A percentile compares a stretch with the other conserved stretches of the same genome.
Evolutionary conservation across 169 alveolate species (phyloP).

Genomic region (Theileria equi): DNA sequence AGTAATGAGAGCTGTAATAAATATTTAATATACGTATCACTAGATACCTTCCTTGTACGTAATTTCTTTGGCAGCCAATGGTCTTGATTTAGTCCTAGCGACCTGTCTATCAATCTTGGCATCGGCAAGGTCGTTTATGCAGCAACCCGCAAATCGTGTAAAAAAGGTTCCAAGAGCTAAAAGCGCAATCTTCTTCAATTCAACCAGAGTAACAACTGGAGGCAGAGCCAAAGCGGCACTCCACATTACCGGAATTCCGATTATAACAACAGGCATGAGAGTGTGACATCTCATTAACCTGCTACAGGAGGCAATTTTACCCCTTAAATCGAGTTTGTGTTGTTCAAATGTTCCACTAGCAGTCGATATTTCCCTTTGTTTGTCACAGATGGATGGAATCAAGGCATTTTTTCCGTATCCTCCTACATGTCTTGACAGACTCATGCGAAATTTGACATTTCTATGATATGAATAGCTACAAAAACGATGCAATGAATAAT

Average conservation of each 20-base stretch:
- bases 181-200: conserved; percentile 49
- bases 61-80: conserved; percentile 89
- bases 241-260: conserved; percentile 57
- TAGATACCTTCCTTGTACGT: conserved; percentile 70
- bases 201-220: conserved; percentile 22
- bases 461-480: no score
- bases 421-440: no score
- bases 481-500: no score
- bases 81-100: conserved; percentile 90
- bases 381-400: no score
- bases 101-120: conserved; percentile 77
- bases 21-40: conserved; percentile 3
- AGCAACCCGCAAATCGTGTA: conserved; percentile 74
- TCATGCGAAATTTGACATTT: no score
- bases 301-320: conserved; percentile 14
- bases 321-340: not conserved
- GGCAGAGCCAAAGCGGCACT: conserved; percentile 56
- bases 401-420: no score
- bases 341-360: no score
- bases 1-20: conserved; percentile 30
- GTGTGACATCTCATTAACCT: conserved; percentile 47
- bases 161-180: conserved; percentile 63
- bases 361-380: no score
- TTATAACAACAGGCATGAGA: conserved; percentile 40
- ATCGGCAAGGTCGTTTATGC: conserved; percentile 81